Evolutionary conservation across 2,329 filamentous ascomycete species (phyloP), one percentile per base, ranked within the genome.

Genomic region (Xylaria arbuscula): DNA sequence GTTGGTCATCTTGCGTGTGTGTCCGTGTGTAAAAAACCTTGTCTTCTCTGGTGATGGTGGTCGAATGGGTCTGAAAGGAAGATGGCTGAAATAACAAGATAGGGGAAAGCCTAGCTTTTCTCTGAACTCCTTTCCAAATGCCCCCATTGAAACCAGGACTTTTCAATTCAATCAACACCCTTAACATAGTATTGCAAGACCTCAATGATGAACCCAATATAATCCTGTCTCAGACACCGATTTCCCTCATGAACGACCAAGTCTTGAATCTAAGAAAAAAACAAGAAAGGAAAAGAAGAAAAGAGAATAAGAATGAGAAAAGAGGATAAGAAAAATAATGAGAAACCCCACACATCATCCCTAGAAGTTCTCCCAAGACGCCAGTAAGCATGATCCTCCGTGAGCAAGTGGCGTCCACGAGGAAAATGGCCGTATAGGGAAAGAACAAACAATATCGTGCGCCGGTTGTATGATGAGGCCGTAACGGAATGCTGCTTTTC

Each of bases 381-480:
- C 63, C 59, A 67, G 40, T 36, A 40, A 19, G 36, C 24, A 45
- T 53, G 42, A 60, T 47, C 53, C 53, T 63, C 50, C 32, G 47
- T 60, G 51, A 50, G 36, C 64, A 40, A 45, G 38, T 56, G 51
- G 50, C 32, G 53, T 45, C 32, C 40, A 50, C n/a, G 38, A 58
- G 56, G 64, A 47, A 55, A 22, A 53, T 54, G 45, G 55, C 36
- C 54, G 58, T 59, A 64, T 24, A 57, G 47, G 42, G 57, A 53
- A 62, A 67, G 48, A 55, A 47, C 62, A 65, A 65, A 66, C 15
- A 54, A 47, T 59, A 32, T 53, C 60, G 47, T 74, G 70, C 73
- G 73, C 74, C 74, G 53, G 57, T 54, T 72, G 69, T 53, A 66
- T 67, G 62, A 68, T 64, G 56, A 60, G 62, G 48, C 63, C 50